Conservation (phyloP, 768 basidiomycete genomes). For the Xerocomellus amylosporus region DNA sequence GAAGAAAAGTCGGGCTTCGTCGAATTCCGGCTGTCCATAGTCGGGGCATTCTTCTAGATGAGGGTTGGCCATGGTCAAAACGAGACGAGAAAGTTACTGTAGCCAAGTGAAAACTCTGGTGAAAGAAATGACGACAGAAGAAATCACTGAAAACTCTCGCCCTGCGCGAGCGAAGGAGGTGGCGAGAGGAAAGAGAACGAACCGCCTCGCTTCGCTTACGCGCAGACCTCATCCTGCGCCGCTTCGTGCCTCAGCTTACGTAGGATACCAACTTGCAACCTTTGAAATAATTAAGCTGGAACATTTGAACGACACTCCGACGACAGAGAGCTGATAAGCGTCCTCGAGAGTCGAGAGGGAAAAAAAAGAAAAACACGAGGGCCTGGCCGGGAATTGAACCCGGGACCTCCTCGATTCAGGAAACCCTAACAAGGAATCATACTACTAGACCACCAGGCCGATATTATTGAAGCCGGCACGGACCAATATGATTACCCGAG, state of each 20-base stretch:
- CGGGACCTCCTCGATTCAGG: conserved; percentile 53
- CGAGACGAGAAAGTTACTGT: too few relatives aligned
- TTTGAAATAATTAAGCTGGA: neutral
- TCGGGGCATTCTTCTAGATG: too few relatives aligned
- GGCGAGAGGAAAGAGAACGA: too few relatives aligned
- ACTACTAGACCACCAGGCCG: conserved; percentile 54
- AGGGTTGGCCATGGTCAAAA: too few relatives aligned
- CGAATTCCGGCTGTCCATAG: too few relatives aligned
- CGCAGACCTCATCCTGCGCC: neutral
- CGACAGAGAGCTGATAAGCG: too few relatives aligned
- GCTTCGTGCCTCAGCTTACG: neutral
- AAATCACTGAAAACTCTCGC: too few relatives aligned
- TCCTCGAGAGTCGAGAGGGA: neutral
- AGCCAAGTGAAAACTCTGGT: too few relatives aligned
- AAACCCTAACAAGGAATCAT: conserved; percentile 52
- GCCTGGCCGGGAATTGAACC: conserved; percentile 60
- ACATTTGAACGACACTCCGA: neutral
- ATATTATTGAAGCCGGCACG: fast-evolving
- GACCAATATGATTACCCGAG: neutral
- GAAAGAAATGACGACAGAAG: too few relatives aligned
- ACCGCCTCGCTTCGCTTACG: neutral
- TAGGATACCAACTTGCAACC: neutral
- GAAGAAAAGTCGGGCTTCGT: too few relatives aligned
- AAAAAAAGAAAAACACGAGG: conserved; percentile 21
- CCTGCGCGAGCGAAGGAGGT: too few relatives aligned